These are phyloP conservation scores for Phytophthora ramorum DNA, from an alignment of 352 stramenopile species.

Conservation along the genomic window DNA sequence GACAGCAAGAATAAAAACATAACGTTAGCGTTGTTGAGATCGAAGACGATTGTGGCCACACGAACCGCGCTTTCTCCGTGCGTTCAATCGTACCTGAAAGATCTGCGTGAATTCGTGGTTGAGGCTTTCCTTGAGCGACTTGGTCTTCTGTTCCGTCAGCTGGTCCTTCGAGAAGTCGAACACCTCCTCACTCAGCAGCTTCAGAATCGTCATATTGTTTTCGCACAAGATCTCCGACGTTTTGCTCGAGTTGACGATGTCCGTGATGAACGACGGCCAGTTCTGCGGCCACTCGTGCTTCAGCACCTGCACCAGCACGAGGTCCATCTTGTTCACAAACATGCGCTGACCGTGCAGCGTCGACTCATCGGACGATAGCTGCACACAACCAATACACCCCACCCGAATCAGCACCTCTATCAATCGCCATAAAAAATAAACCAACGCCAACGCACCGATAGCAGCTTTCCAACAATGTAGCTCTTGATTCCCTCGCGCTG, in stretches of 20 bases:
- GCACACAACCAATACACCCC: slow-evolving; percentile 2
- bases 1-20: slow-evolving; percentile 7
- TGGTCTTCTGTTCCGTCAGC: slow-evolving; percentile 98
- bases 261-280: slow-evolving; percentile 99
- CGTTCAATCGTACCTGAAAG: slow-evolving; percentile 75
- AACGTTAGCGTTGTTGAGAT: slow-evolving; percentile 4
- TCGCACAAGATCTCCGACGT: slow-evolving; percentile 98
- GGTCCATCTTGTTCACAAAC: slow-evolving; percentile 96
- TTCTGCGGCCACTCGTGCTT: slow-evolving; percentile 99
- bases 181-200: slow-evolving; percentile 98
- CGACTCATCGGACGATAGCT: slow-evolving; percentile 92
- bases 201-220: slow-evolving; percentile 99
- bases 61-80: background rate
- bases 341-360: slow-evolving; percentile 91
- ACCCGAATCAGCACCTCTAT: background rate
- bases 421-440: background rate
- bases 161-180: slow-evolving; percentile 99
- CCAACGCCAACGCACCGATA: slow-evolving; percentile 67
- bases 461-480: slow-evolving; percentile 97
- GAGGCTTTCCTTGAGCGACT: slow-evolving; percentile 97
- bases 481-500: slow-evolving; percentile 99
- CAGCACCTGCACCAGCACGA: slow-evolving; percentile 97
- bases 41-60: background rate
- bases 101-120: slow-evolving; percentile 99
- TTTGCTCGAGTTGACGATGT: slow-evolving; percentile 94